These are phyloP conservation scores for Ogataea zsoltii DNA, from an alignment of 805 yeast genomes.

Conservation along the genomic window DNA sequence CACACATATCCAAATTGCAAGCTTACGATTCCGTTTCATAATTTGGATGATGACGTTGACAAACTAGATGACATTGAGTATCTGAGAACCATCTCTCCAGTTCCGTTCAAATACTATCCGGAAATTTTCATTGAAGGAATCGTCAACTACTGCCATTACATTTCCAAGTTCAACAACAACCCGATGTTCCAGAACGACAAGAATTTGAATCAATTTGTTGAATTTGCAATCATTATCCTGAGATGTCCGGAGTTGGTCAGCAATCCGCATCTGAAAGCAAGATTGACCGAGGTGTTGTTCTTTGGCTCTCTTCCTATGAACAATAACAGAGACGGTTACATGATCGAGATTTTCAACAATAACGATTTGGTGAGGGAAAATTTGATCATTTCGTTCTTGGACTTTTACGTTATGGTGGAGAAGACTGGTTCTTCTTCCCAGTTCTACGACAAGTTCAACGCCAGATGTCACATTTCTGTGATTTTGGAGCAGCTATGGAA, in stretches of 20 bases:
- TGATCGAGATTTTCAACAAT: slow-evolving; percentile 63
- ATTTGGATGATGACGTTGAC: slow-evolving; percentile 60
- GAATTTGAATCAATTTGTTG: slow-evolving; percentile 59
- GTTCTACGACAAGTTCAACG: slow-evolving; percentile 93
- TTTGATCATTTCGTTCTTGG: slow-evolving; percentile 78
- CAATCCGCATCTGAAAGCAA: slow-evolving; percentile 90
- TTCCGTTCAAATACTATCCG: slow-evolving; percentile 80
- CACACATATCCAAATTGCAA: slow-evolving; percentile 59
- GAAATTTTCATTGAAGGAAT: slow-evolving; percentile 85
- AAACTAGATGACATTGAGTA: slow-evolving; percentile 76
- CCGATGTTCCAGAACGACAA: slow-evolving; percentile 55
- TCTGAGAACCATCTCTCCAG: slow-evolving; percentile 63
- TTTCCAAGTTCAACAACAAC: slow-evolving; percentile 54
- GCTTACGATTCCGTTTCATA: slow-evolving; percentile 57
- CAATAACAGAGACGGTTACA: slow-evolving; percentile 68
- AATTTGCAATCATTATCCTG: slow-evolving; percentile 70
- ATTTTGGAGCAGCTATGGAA: slow-evolving; percentile 85
- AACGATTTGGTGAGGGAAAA: slow-evolving; percentile 64
- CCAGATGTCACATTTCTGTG: slow-evolving; percentile 81
- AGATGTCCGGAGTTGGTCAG: slow-evolving; percentile 84
- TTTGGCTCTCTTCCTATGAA: slow-evolving; percentile 63
- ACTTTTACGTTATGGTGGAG: slow-evolving; percentile 91
- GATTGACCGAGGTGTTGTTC: slow-evolving; percentile 77
- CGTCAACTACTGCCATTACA: slow-evolving; percentile 65
- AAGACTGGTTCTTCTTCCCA: slow-evolving; percentile 94